phyloP scores from a whole-genome alignment of 371 early-diverging fungal genomes.

The Mucor indicus region DNA sequence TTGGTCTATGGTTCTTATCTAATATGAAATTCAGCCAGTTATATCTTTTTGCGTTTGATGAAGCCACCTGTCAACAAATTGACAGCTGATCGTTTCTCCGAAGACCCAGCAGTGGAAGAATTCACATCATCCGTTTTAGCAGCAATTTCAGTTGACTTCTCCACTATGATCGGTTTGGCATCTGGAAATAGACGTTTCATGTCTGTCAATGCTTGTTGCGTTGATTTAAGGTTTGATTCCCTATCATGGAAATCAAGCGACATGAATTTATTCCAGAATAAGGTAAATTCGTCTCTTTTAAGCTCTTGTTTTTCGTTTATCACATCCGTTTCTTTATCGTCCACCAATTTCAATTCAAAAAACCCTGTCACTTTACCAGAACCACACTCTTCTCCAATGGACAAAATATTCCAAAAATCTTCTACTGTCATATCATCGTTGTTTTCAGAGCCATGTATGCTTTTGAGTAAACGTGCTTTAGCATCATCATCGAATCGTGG shows the following conservation, averaged over 20 bases:
- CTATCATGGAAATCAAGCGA: conserved; percentile 18
- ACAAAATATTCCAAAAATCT: conserved; percentile 65
- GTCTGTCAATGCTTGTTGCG: conserved; percentile 5
- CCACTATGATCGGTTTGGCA: conserved; percentile 1
- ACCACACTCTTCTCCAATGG: conserved; percentile 76
- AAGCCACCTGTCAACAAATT: conserved; percentile 14
- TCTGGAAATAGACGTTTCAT: conserved; percentile 10
- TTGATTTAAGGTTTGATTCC: conserved; percentile 9
- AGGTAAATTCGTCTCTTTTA: conserved; percentile 12
- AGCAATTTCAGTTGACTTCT: not conserved
- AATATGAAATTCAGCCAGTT: conserved; percentile 1
- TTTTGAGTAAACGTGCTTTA: conserved; percentile 56
- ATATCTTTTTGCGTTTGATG: conserved; percentile 22
- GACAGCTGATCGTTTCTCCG: conserved; percentile 18
- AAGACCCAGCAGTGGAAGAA: not conserved
- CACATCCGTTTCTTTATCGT: not conserved
- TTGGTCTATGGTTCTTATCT: not conserved
- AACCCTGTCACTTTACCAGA: conserved; percentile 68
- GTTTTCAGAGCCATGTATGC: conserved; percentile 10
- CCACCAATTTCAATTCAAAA: conserved; percentile 31
- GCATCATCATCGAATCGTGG: conserved; percentile 84
- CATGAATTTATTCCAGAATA: conserved; percentile 35
- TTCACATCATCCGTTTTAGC: conserved; percentile 1
- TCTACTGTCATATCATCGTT: conserved; percentile 43
- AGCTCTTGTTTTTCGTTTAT: not conserved